These are phyloP conservation scores for Oryza glaberrima DNA, from an alignment of 176 grass and related monocot species.

Conservation along the genomic window DNA sequence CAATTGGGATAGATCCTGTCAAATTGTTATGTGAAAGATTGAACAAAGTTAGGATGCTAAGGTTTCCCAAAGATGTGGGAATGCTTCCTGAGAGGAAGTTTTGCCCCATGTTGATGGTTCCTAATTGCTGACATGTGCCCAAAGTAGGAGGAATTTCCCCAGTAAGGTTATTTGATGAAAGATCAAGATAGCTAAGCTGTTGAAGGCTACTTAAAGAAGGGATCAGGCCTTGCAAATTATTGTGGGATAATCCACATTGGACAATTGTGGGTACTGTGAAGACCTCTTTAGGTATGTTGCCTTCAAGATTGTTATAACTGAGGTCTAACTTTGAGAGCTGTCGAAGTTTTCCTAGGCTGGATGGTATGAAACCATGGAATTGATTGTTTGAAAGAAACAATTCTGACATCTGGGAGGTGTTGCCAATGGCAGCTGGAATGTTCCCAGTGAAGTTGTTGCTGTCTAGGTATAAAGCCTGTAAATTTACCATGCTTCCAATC, in stretches of 20 bases:
- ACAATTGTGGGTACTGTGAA: not conserved
- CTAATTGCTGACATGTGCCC: conserved; percentile 29
- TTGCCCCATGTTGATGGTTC: conserved; percentile 1
- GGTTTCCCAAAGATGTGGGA: conserved; percentile 9
- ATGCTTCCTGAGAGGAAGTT: conserved; percentile 51
- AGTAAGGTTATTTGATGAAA: conserved; percentile 50
- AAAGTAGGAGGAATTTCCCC: conserved; percentile 51
- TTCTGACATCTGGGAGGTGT: conserved; percentile 37
- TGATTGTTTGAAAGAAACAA: conserved; percentile 35
- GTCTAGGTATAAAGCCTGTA: too few species aligned
- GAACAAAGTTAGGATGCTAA: conserved; percentile 21
- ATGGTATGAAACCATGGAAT: conserved; percentile 43
- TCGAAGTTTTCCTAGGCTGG: conserved; percentile 38
- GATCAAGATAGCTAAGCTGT: conserved; percentile 28
- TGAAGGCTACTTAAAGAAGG: conserved; percentile 32
- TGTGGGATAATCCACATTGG: conserved; percentile 19
- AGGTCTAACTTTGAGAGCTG: conserved; percentile 19
- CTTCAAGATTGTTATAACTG: conserved; percentile 31
- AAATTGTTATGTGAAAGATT: conserved; percentile 42
- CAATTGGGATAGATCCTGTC: conserved; percentile 41
- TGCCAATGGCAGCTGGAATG: conserved; percentile 51
- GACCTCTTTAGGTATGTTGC: conserved; percentile 18
- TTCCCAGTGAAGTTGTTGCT: not conserved
- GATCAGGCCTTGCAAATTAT: conserved; percentile 20
- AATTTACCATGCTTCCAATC: too few species aligned